Percentiles rank a stretch among this genome's conserved stretches.
phyloP scores from a whole-genome alignment of 192 early-diverging fungal species.

The Oehlia diaphana region DNA sequence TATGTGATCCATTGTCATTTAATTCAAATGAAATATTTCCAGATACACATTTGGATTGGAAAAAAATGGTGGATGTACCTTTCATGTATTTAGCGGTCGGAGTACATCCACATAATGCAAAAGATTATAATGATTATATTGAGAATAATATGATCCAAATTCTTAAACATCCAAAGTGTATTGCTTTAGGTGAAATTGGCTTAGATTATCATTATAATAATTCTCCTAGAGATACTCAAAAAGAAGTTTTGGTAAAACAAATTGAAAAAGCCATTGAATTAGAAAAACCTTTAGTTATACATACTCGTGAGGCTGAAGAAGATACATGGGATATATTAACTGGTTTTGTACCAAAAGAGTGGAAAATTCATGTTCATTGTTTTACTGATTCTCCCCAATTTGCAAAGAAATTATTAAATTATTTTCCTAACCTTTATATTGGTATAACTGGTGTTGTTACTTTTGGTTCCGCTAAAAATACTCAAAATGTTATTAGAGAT shows the following conservation, averaged over 20 bases:
- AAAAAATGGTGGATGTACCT: conserved; percentile 1
- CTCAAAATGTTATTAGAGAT: conserved; percentile 4
- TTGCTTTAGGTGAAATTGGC: conserved; percentile 27
- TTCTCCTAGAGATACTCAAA: conserved; percentile 24
- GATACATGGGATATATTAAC: conserved; percentile 26
- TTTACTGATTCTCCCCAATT: conserved; percentile 28
- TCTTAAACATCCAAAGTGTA: conserved; percentile 20
- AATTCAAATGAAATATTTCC: conserved; percentile 22
- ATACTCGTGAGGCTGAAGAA: conserved; percentile 31
- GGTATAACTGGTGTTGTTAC: conserved; percentile 31
- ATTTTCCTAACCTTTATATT: conserved; percentile 30
- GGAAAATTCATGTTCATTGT: conserved; percentile 32
- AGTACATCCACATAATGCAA: conserved; percentile 29
- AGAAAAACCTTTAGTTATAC: conserved; percentile 24
- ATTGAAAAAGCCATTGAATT: conserved; percentile 18
- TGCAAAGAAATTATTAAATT: conserved; percentile 13
- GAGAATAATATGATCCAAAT: conserved; percentile 10
- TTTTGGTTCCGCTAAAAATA: conserved; percentile 27
- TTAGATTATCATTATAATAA: conserved; percentile 32
- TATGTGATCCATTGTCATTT: conserved; percentile 25
- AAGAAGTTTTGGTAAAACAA: conserved; percentile 6
- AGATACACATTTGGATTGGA: conserved; percentile 23
- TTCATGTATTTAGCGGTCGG: conserved; percentile 26
- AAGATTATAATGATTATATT: conserved; percentile 27
- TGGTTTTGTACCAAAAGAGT: conserved; percentile 15